phyloP scores from a whole-genome alignment of 2,329 filamentous ascomycete species.

The Fusarium sp. region DNA sequence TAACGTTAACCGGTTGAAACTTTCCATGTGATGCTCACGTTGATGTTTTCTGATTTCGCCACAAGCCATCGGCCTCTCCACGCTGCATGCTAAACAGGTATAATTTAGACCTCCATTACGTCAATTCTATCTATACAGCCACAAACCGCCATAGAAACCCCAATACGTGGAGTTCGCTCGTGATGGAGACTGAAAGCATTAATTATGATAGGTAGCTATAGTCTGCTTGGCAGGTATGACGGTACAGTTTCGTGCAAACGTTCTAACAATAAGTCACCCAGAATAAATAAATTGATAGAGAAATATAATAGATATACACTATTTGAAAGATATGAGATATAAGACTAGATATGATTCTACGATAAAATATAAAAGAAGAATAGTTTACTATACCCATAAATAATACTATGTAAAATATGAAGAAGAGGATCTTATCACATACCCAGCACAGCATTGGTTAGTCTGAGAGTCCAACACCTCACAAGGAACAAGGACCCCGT shows the following conservation, averaged over 20 bases:
- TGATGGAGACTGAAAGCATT: too few relatives aligned
- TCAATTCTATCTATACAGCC: conserved; percentile 3
- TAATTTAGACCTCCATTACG: background rate
- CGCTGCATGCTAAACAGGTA: background rate
- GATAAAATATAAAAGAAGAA: too few relatives aligned
- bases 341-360: too few relatives aligned
- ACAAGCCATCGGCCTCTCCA: conserved; percentile 19
- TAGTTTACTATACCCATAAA: too few relatives aligned
- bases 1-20: conserved; percentile 8
- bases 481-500: too few relatives aligned
- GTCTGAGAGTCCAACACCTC: background rate
- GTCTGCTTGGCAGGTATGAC: background rate
- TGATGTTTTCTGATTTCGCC: conserved; percentile 35
- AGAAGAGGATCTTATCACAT: too few relatives aligned
- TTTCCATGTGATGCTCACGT: conserved; percentile 39
- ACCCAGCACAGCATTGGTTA: background rate
- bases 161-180: background rate
- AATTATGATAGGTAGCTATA: background rate
- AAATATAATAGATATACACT: too few relatives aligned
- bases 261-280: too few relatives aligned
- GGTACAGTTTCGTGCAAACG: background rate
- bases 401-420: too few relatives aligned
- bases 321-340: too few relatives aligned
- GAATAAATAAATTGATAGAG: too few relatives aligned
- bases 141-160: background rate